These are phyloP conservation scores for Cutaneotrichosporon cutaneum DNA, from an alignment of 1,284 basidiomycete genomes.

Conservation along the genomic window DNA sequence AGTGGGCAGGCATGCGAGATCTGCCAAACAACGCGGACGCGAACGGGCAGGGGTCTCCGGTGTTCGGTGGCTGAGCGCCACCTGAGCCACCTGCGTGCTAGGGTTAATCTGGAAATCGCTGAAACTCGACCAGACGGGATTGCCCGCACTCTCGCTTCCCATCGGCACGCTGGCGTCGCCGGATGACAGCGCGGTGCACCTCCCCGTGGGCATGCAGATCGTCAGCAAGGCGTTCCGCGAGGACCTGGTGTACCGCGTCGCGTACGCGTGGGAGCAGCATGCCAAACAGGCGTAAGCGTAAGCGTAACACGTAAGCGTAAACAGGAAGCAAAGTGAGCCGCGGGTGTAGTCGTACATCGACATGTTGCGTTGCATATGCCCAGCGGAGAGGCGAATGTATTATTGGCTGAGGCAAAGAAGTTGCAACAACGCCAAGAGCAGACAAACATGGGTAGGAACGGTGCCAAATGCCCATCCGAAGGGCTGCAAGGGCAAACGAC, in stretches of 20 bases:
- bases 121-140: conserved; percentile 39
- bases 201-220: conserved; percentile 53
- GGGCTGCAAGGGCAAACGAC: too few species aligned
- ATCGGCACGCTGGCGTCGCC: conserved; percentile 45
- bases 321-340: too few species aligned
- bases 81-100: background rate
- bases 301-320: too few species aligned
- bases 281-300: too few species aligned
- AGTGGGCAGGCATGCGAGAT: background rate
- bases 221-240: conserved; percentile 47
- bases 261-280: conserved; percentile 50
- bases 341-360: too few species aligned
- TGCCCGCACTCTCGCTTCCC: conserved; percentile 48
- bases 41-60: background rate
- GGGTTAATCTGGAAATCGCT: background rate
- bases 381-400: too few species aligned
- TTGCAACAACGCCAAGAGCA: too few species aligned
- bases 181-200: conserved; percentile 38
- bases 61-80: conserved; percentile 10
- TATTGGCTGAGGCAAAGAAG: background rate
- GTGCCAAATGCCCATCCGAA: too few species aligned
- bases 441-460: too few species aligned
- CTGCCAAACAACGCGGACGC: background rate
- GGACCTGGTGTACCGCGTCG: conserved; percentile 48
- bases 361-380: too few species aligned